Percentiles rank a stretch among this genome's conserved stretches.
Conservation (phyloP, 2,329 filamentous ascomycete species). For the Chaetomium strumarium region DNA sequence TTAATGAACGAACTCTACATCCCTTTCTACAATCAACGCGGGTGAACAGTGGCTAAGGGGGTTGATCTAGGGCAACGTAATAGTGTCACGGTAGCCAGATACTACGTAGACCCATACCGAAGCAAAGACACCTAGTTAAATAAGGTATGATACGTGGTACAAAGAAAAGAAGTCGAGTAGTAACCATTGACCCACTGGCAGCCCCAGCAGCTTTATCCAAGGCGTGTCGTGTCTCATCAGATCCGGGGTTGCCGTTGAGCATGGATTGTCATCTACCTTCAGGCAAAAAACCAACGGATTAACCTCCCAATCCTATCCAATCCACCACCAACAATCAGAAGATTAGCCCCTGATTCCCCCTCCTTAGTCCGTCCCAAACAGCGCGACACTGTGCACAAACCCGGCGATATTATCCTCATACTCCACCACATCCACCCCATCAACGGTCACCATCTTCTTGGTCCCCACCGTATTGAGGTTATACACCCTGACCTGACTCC, state of each 20-base stretch:
- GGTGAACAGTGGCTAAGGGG: too few species aligned
- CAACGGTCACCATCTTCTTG: constrained; percentile 32
- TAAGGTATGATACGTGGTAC: neutral
- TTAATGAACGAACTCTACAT: too few species aligned
- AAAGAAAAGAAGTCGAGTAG: neutral
- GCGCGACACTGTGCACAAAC: constrained; percentile 23
- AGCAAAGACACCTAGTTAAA: neutral
- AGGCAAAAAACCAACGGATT: neutral
- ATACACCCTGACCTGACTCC: constrained; percentile 35
- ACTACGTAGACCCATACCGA: neutral
- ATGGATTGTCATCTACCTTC: too few species aligned
- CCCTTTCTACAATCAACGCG: too few species aligned
- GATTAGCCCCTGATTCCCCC: neutral
- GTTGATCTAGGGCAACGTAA: too few species aligned
- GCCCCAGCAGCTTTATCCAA: neutral
- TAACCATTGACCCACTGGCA: neutral
- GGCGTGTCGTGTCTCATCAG: neutral
- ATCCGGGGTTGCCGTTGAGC: neutral
- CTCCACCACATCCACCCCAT: constrained; percentile 23
- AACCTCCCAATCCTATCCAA: neutral
- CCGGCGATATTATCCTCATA: constrained; percentile 22
- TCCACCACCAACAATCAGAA: neutral
- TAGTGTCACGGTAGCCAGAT: too few species aligned
- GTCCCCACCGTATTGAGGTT: constrained; percentile 44
- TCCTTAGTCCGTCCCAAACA: constrained; percentile 14